Evolutionary conservation across 2,329 filamentous ascomycete species (phyloP).

Genomic region (Colletotrichum costaricense): DNA sequence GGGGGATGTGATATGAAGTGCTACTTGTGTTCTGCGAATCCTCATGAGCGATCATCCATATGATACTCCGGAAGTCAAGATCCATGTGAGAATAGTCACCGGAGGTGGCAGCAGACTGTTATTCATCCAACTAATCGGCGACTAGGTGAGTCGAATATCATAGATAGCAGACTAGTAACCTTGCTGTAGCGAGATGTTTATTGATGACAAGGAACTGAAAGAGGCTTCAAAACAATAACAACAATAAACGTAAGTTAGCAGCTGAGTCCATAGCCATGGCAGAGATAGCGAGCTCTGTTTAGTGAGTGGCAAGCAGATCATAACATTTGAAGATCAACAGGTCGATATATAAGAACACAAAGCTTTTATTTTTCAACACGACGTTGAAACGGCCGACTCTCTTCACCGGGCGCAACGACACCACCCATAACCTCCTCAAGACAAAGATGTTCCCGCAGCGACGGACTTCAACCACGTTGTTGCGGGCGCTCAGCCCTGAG

Average conservation of each 20-base stretch:
- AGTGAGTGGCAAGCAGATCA: not conserved
- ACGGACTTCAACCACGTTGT: slow-evolving; percentile 22
- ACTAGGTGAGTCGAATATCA: not conserved
- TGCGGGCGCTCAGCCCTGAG: slow-evolving; percentile 35
- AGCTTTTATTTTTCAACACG: not conserved
- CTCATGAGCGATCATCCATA: not conserved
- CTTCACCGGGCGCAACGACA: not conserved
- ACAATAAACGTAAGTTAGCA: not conserved
- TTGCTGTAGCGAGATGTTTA: not conserved
- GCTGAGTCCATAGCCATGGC: not conserved
- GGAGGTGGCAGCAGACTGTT: not conserved
- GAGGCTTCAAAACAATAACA: not conserved
- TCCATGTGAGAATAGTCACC: too few relatives aligned
- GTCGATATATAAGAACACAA: not conserved
- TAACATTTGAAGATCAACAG: not conserved
- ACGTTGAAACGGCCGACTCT: not conserved
- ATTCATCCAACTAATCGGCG: not conserved
- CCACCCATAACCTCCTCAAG: not conserved
- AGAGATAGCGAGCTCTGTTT: not conserved
- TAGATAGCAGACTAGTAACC: not conserved
- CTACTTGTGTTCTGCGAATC: not conserved
- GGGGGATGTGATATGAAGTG: not conserved
- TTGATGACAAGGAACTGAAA: not conserved
- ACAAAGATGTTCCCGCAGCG: slow-evolving; percentile 5
- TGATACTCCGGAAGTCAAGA: not conserved